Base-by-base conservation (phyloP, 73 alveolate species). In the Tetrahymena malaccensis region DNA sequence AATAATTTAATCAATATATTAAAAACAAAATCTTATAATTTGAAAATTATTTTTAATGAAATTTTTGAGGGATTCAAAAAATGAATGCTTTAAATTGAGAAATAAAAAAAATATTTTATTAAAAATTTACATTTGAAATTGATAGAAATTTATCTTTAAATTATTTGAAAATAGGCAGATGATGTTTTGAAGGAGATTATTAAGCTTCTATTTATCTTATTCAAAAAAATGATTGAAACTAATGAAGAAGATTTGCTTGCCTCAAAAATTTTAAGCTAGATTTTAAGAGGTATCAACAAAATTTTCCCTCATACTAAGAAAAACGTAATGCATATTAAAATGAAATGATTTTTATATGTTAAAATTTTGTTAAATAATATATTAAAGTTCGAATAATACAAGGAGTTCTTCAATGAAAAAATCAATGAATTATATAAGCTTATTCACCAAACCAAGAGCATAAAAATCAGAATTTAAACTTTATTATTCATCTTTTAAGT, bases 401-500 rank as follows among this genome's bases (percentile, higher is more conserved):
- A 96, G 50, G 96, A 94, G 85, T 96, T 96, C 70, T 94, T 98
- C 19, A 96, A 98, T 34, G 98, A 96, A 70, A 98, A 98, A 93
- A 97, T 97, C 27, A 84, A 97, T 43, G 97, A 96, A 38, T 95
- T 98, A 85, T 98, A 98, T 93, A 93, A 93, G 84, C 94, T 98
- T 93, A 97, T 99, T 38, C 98, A 98, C 94, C 97, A 97, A 89
- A 50, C 93, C 43, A 95, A 57, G 43, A 94, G 97, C n/a, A 96
- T 98, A 85, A 98, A 97, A 44, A 97, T 98, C 34, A 94, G 97
- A 85, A 97, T 98, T 35, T 97, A 98, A 95, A 94, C 98, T 43
- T 94, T 98, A 93, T 97, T 96, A 95, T 97, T 98, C 94, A 85
- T 98, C 83, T 97, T 96, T 95, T 97, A 97, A 43, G 95, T 98